Conservation (phyloP, 179 eudicot species). For the Actinidia arguta region DNA sequence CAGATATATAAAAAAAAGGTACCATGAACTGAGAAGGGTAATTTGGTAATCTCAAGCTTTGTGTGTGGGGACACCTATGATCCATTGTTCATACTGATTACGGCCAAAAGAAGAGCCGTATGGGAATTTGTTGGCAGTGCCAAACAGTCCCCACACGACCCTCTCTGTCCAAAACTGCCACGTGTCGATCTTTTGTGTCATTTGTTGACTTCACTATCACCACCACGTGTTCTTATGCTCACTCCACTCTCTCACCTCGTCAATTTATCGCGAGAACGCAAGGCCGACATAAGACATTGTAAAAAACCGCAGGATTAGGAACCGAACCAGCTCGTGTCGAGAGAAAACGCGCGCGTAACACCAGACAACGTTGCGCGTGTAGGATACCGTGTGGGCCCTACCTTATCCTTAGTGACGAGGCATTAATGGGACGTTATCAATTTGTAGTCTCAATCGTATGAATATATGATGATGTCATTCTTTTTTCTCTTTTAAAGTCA, state of each 20-base stretch:
- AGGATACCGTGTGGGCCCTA: neutral
- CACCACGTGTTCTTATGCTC: neutral
- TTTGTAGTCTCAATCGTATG: too few relatives aligned
- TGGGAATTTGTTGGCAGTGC: neutral
- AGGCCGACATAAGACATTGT: neutral
- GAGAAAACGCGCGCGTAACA: neutral
- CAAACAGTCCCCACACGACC: neutral
- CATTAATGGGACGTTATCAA: neutral
- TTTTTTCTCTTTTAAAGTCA: too few relatives aligned
- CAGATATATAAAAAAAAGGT: neutral
- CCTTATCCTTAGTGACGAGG: neutral
- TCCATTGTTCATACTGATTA: neutral
- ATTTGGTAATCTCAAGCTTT: neutral
- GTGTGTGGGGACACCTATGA: neutral
- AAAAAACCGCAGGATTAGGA: neutral
- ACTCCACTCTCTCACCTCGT: neutral
- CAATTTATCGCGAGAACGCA: neutral
- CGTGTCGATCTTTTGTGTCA: neutral
- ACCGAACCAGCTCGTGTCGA: neutral
- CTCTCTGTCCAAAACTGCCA: neutral
- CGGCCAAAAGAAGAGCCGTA: neutral
- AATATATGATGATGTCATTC: too few relatives aligned
- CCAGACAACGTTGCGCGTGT: neutral
- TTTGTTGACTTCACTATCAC: neutral
- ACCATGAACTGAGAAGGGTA: slow-evolving; percentile 2